Evolutionary conservation across 495 filamentous ascomycete species (phyloP).

Genomic region (Hypoxylon subgilvum): DNA sequence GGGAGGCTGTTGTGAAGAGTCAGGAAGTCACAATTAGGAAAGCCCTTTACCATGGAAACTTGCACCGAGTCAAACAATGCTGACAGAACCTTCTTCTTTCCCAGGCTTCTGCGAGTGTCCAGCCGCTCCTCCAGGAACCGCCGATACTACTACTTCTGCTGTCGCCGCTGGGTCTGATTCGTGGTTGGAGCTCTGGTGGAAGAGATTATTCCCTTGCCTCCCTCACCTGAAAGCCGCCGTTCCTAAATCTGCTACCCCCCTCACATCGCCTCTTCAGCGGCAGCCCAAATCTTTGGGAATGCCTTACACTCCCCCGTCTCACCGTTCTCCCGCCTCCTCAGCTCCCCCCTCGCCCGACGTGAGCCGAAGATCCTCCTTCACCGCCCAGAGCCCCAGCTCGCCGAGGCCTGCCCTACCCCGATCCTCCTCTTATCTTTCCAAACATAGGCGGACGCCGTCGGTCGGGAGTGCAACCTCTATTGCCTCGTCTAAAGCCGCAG

Average conservation of each 20-base stretch:
- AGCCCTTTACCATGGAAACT: slow-evolving; percentile 37
- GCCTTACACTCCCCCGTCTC: slow-evolving; percentile 92
- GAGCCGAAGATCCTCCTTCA: slow-evolving; percentile 64
- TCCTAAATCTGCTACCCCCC: slow-evolving; percentile 33
- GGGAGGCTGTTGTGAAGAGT: neutral
- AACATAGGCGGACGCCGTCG: slow-evolving; percentile 56
- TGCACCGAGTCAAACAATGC: slow-evolving; percentile 37
- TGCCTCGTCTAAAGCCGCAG: slow-evolving; percentile 39
- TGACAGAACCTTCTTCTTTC: slow-evolving; percentile 35
- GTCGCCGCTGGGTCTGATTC: slow-evolving; percentile 16
- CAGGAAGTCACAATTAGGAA: neutral
- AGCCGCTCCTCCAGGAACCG: slow-evolving; percentile 25
- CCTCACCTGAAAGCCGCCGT: slow-evolving; percentile 26
- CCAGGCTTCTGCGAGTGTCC: slow-evolving; percentile 34
- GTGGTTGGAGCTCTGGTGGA: slow-evolving; percentile 35
- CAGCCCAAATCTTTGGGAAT: slow-evolving; percentile 60
- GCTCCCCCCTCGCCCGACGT: slow-evolving; percentile 66
- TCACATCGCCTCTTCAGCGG: slow-evolving; percentile 31
- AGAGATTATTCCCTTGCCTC: slow-evolving; percentile 40
- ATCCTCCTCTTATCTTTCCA: slow-evolving; percentile 76
- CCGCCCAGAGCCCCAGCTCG: slow-evolving; percentile 48
- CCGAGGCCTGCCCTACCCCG: slow-evolving; percentile 66
- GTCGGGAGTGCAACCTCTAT: slow-evolving; percentile 34
- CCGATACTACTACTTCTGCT: slow-evolving; percentile 9
- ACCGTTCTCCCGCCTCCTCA: slow-evolving; percentile 78